phyloP scores from a whole-genome alignment of 306 rosid genomes.

The Quercus ilex region DNA sequence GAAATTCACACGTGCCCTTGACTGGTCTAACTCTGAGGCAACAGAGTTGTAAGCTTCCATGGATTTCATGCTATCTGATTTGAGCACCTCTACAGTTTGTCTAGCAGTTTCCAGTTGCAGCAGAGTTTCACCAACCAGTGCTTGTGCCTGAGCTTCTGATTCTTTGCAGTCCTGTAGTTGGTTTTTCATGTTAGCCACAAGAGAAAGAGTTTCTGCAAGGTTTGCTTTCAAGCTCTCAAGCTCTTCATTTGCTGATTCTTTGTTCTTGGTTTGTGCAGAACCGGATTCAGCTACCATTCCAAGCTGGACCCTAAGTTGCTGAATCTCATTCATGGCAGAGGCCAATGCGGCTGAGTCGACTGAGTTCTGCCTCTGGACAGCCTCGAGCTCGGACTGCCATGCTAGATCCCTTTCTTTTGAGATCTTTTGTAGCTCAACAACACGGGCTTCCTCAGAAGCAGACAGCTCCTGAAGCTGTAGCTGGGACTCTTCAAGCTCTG shows the following conservation, averaged over 20 bases:
- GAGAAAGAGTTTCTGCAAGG: constrained; percentile 60
- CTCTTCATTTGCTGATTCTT: constrained; percentile 50
- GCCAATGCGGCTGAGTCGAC: constrained; percentile 55
- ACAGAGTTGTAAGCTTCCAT: constrained; percentile 48
- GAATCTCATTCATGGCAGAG: constrained; percentile 60
- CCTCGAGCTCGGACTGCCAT: constrained; percentile 51
- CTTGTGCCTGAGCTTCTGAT: constrained; percentile 66
- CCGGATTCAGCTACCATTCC: constrained; percentile 50
- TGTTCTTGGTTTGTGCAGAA: constrained; percentile 42
- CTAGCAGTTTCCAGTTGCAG: constrained; percentile 71
- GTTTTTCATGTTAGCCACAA: constrained; percentile 56
- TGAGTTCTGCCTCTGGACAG: constrained; percentile 48
- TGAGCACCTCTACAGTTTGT: constrained; percentile 49
- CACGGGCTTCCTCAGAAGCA: constrained; percentile 46
- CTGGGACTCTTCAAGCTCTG: constrained; percentile 67
- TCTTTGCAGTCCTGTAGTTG: constrained; percentile 51
- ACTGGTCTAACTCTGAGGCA: constrained; percentile 56
- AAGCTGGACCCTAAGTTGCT: constrained; percentile 65
- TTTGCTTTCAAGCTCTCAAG: constrained; percentile 56
- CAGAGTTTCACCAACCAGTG: constrained; percentile 50
- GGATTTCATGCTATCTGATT: constrained; percentile 49
- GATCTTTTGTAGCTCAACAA: constrained; percentile 49
- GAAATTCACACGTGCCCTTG: constrained; percentile 47
- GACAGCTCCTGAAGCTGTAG: constrained; percentile 57
- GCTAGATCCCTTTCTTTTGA: constrained; percentile 45